Evolutionary conservation across 495 filamentous ascomycete genomes (phyloP).

Genomic region (Aspergillus wentii): DNA sequence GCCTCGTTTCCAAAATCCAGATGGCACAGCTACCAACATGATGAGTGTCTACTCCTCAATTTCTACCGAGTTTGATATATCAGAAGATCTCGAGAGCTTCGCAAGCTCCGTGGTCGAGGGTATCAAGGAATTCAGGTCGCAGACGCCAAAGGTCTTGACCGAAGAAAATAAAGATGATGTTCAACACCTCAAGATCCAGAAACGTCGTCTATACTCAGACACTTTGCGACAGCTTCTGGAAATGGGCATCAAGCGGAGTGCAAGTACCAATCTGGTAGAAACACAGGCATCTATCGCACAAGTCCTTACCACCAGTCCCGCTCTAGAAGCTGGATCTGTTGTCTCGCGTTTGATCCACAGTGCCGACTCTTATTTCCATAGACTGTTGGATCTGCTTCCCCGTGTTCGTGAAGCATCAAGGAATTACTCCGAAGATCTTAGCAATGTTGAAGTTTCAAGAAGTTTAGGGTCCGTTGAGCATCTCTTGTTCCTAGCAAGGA

Average conservation of each 20-base stretch:
- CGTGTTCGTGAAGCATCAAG: conserved; percentile 57
- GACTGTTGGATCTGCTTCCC: conserved; percentile 64
- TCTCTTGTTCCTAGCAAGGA: conserved; percentile 60
- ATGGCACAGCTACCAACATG: conserved; percentile 62
- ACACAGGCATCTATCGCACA: conserved; percentile 65
- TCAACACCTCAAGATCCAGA: conserved; percentile 82
- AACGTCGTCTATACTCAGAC: conserved; percentile 87
- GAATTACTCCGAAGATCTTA: conserved; percentile 81
- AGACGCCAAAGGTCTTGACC: conserved; percentile 70
- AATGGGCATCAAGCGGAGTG: conserved; percentile 84
- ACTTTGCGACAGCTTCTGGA: conserved; percentile 72
- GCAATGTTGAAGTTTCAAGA: conserved; percentile 65
- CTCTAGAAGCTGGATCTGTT: conserved; percentile 21
- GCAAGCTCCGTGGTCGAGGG: conserved; percentile 58
- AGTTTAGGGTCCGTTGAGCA: conserved; percentile 81
- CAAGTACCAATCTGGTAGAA: conserved; percentile 61
- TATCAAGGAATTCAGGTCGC: conserved; percentile 67
- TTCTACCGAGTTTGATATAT: conserved; percentile 46
- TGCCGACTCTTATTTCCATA: conserved; percentile 72
- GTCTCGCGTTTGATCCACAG: conserved; percentile 23
- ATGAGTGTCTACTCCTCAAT: conserved; percentile 48
- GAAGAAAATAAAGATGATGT: conserved; percentile 78
- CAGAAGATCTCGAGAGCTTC: conserved; percentile 61
- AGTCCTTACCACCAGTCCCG: conserved; percentile 53
- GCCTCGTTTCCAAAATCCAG: conserved; percentile 63